These are phyloP conservation scores for Phytophthora idaei DNA, from an alignment of 352 stramenopile genomes.

Conservation along the genomic window DNA sequence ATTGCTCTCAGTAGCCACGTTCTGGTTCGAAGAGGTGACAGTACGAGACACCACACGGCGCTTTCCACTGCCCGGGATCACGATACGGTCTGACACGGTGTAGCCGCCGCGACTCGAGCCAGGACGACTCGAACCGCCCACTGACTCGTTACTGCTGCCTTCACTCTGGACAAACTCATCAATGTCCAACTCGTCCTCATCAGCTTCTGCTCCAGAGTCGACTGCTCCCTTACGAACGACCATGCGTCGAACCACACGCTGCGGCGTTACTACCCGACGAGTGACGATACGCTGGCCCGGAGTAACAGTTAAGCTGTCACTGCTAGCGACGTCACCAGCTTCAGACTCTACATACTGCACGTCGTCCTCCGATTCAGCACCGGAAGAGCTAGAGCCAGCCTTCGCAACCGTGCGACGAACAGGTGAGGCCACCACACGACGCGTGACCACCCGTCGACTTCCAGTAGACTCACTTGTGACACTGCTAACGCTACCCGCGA, in stretches of 20 bases:
- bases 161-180: constrained; percentile 27
- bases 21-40: constrained; percentile 3
- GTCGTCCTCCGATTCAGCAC: constrained; percentile 24
- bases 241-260: constrained; percentile 32
- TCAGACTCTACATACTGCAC: constrained; percentile 16
- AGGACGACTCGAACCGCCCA: constrained; percentile 14
- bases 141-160: constrained; percentile 29
- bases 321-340: not conserved
- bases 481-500: constrained; percentile 28
- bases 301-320: constrained; percentile 14
- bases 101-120: constrained; percentile 14
- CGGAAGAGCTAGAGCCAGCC: constrained; percentile 21
- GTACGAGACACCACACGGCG: constrained; percentile 17
- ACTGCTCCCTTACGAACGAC: constrained; percentile 21
- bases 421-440: constrained; percentile 26
- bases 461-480: constrained; percentile 30
- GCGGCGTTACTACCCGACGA: constrained; percentile 35
- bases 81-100: constrained; percentile 10
- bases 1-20: not conserved
- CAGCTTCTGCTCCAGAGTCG: constrained; percentile 8
- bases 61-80: constrained; percentile 14
- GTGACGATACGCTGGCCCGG: constrained; percentile 25
- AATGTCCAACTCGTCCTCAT: constrained; percentile 19
- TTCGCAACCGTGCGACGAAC: constrained; percentile 22
- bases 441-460: constrained; percentile 31